Evolutionary conservation across 2,329 filamentous ascomycete genomes (phyloP), one percentile per base, ranked within the genome.

Genomic region (Colletotrichum filicis): DNA sequence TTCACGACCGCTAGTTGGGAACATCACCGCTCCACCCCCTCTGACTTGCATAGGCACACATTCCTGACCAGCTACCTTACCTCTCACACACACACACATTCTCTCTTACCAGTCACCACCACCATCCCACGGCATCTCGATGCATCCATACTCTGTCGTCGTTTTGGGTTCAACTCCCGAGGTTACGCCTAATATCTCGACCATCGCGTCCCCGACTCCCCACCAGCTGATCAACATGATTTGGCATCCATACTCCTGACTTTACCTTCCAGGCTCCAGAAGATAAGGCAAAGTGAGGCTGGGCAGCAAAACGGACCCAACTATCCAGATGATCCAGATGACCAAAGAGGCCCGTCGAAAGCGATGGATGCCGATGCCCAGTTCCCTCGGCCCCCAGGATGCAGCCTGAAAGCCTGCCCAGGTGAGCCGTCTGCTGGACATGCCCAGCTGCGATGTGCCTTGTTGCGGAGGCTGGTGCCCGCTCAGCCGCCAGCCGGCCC

Each of bases 361-460:
- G 28, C 35, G 30, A 61, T 65, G 55, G 55, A 65, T 73, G 66
- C 56, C 60, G 55, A 65, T 73, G 66, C 60, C 66, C 55, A 73
- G 59, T 60, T 60, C 28, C n/a, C 66, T 61, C 56, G 49, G 49
- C 32, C 56, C 59, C 70, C 56, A 49, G 70, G 66, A 70, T 73
- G 66, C 60, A 59, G 66, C 71, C 66, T 73, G 60, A 30, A 61
- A 61, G 55, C 61, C 46, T 59, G 59, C 66, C 70, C 66, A 56
- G 55, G 42, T 60, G 55, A 64, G 59, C 53, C 63, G 49, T 61
- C 16, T 22, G 63, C 63, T 61, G 57, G 68, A 42, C 59, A 53
- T 26, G 19, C 19, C n/a, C 65, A 69, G 69, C 66, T 46, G 55
- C 60, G 55, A 73, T 61, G 46, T 73, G 71, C 71, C 66, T 58